phyloP scores from a whole-genome alignment of 1,284 basidiomycete species.

The Puccinia horiana region DNA sequence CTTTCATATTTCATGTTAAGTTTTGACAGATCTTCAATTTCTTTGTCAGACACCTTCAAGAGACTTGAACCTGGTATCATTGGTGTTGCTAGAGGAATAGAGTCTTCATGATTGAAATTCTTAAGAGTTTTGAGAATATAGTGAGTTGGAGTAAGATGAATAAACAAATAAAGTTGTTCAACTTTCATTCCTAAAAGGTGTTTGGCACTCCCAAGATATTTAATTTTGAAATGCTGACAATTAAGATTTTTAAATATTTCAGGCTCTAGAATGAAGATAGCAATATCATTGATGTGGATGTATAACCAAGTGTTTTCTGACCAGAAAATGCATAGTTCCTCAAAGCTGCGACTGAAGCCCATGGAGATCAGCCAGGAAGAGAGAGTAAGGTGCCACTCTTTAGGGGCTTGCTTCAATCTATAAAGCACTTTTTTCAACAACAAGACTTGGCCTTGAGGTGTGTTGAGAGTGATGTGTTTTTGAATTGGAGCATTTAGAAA shows the following conservation, averaged over 20 bases:
- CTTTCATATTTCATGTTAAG: not conserved
- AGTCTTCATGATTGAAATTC: not conserved
- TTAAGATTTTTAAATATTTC: not conserved
- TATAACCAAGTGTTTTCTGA: slow-evolving; percentile 2
- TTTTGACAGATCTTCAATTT: not conserved
- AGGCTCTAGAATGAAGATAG: not conserved
- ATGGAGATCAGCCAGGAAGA: not conserved
- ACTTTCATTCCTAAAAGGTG: not conserved
- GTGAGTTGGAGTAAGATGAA: not conserved
- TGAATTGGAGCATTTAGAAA: slow-evolving; percentile 13
- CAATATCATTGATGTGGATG: slow-evolving; percentile 3
- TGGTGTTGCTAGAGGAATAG: not conserved
- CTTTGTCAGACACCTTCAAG: not conserved
- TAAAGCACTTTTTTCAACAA: not conserved
- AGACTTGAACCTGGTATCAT: not conserved
- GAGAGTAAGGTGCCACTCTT: slow-evolving; percentile 1
- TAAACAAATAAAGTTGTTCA: not conserved
- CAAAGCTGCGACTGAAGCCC: slow-evolving; percentile 10
- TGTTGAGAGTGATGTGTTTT: not conserved
- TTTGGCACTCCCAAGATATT: not conserved
- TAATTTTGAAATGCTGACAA: not conserved
- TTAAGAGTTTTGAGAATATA: not conserved
- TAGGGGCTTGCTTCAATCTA: slow-evolving; percentile 13
- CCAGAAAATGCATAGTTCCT: slow-evolving; percentile 3
- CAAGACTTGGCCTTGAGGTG: not conserved